phyloP scores from a whole-genome alignment of 2,329 filamentous ascomycete species.

The Penicillium sp. region DNA sequence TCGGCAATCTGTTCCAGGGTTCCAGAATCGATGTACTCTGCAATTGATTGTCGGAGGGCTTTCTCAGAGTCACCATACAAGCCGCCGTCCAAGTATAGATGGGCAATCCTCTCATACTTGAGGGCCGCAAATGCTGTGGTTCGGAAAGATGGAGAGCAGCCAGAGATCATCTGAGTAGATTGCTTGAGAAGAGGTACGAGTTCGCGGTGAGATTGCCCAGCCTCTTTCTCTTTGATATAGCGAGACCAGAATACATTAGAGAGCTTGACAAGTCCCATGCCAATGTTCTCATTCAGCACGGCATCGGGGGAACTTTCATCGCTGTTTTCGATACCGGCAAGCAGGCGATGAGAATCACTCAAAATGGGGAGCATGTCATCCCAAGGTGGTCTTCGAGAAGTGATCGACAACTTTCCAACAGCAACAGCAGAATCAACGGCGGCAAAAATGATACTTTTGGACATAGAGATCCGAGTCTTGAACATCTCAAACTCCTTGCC shows the following conservation, averaged over 20 bases:
- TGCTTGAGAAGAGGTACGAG: constrained; percentile 41
- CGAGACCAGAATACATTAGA: constrained; percentile 50
- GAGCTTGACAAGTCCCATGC: constrained; percentile 37
- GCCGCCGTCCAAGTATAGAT: constrained; percentile 40
- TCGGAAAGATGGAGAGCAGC: constrained; percentile 35
- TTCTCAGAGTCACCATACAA: constrained; percentile 35
- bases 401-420: constrained; percentile 40
- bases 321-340: constrained; percentile 27
- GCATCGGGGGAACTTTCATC: constrained; percentile 13
- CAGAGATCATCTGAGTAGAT: constrained; percentile 40
- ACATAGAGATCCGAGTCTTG: constrained; percentile 30
- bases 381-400: constrained; percentile 39
- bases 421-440: constrained; percentile 42
- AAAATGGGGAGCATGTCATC: constrained; percentile 36
- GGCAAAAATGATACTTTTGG: constrained; percentile 39
- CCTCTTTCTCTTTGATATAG: constrained; percentile 44
- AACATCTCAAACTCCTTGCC: constrained; percentile 32
- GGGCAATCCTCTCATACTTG: constrained; percentile 47
- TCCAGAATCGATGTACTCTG: constrained; percentile 41
- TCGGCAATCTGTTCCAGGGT: constrained; percentile 32
- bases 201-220: constrained; percentile 31
- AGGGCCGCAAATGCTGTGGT: constrained; percentile 40
- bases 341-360: constrained; percentile 38
- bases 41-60: constrained; percentile 41
- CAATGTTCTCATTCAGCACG: constrained; percentile 21